Evolutionary conservation across 2,329 filamentous ascomycete species (phyloP).

Genomic region (Basipetospora sp.): DNA sequence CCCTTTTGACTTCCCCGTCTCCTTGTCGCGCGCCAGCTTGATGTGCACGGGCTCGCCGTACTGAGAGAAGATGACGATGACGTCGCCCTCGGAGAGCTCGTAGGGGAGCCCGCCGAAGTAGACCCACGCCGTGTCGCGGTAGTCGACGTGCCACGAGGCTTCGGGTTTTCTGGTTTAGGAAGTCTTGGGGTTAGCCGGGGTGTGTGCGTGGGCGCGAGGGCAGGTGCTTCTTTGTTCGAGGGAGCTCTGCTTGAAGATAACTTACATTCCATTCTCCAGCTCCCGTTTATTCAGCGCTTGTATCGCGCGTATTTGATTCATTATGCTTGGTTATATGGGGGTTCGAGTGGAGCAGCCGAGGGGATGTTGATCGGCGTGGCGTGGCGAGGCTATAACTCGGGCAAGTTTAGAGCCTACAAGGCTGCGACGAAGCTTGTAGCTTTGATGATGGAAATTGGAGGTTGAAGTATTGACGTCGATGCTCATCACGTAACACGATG

Average conservation of each 20-base stretch:
- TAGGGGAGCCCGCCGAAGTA: conserved; percentile 91
- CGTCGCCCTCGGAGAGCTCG: conserved; percentile 85
- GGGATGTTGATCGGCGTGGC: too few relatives aligned
- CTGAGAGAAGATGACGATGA: conserved; percentile 93
- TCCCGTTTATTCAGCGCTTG: conserved; percentile 88
- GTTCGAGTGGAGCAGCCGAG: too few relatives aligned
- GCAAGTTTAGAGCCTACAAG: too few relatives aligned
- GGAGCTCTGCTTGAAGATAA: conserved; percentile 11
- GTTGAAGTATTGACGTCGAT: too few relatives aligned
- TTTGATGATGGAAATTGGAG: too few relatives aligned
- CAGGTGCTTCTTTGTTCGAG: not conserved
- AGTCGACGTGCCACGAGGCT: conserved; percentile 93
- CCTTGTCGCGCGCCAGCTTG: conserved; percentile 84
- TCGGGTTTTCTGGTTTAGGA: conserved; percentile 53
- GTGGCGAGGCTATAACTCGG: not conserved
- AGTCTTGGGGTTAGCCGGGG: conserved; percentile 12
- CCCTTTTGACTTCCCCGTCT: conserved; percentile 85
- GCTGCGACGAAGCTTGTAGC: too few relatives aligned
- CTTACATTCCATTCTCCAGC: conserved; percentile 72
- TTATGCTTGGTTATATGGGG: too few relatives aligned
- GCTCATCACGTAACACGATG: too few relatives aligned
- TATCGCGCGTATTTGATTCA: conserved; percentile 91
- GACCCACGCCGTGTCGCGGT: conserved; percentile 90
- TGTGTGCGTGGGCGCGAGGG: not conserved
- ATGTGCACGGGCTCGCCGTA: conserved; percentile 90